Base-by-base conservation (phyloP, 1,139 yeast genomes). In the Entelexis sorbosivorans region DNA sequence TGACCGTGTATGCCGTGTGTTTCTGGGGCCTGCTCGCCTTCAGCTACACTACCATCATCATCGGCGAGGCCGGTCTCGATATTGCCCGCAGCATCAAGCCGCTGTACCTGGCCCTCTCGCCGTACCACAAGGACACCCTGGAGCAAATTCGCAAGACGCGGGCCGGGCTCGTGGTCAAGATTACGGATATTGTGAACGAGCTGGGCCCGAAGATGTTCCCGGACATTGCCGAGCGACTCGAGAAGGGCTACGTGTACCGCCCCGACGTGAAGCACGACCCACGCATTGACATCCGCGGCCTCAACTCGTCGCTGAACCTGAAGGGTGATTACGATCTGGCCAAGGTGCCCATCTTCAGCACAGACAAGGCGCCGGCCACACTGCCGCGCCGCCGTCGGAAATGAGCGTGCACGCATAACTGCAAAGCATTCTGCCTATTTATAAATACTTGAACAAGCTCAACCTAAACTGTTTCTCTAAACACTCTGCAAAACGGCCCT, bases 41-140 rank as follows among this genome's bases (percentile, higher is more conserved):
- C 28, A 85, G 96, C 0, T 89, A 86, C 64, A 80, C 95, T 22
- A 95, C 97, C 0, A 73, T 91, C 58, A 73, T 85, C 24, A 80
- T 88, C 51, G 97, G 98, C 49, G 98, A 91, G 63, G 85, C 82
- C 58, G 97, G 98, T 20, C 74, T 86, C 77, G 97, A 91, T 64
- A 73, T 86, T 48, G 77, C 83, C 66, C 87, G 88, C 64, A 81
- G 94, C 6, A 69, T 89, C 56, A 74, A 88, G 57, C 96, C 97
- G 0, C 69, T 89, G 48, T 82, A 87, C 63, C 69, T 88, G 42
- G 82, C 95, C 1, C 68, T 89, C 38, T 64, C 65, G 33, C 74
- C 74, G 1, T 53, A 58, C 34, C 64, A 66, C 47, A 77, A 79
- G 16, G 73, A 69, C 63, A 74, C 73, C 61, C 73, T 87, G 42